Base-by-base conservation (phyloP, 768 basidiomycete species). In the Clathrus columnatus region DNA sequence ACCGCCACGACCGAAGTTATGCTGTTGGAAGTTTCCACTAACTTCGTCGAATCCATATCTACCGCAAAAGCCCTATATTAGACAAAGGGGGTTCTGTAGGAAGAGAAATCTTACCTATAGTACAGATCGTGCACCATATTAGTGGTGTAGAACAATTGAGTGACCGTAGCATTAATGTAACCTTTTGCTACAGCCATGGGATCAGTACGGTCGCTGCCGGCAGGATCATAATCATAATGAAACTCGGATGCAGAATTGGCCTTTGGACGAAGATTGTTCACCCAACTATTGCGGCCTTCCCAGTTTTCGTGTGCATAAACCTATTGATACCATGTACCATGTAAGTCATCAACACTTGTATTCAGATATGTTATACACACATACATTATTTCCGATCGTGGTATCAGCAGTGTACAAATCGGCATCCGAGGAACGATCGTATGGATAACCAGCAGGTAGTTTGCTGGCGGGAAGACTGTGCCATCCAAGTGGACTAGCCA, bases 21-120 rank as follows among this genome's bases (percentile, higher is more conserved):
- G 80, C 64, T 93, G 91, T 70, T 99, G 95, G 85, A 98, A 99
- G 78, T 99, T 97, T 14, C 94, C 94, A 1, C 87, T 72, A 7
- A 75, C 75, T 69, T 97, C 94, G 64, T 88, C 87, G 69, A 99
- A 99, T 18, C 95, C 95, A 59, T 92, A 89, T 45, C 85, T 83
- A 58, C 67, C 59, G 41, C 59, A 62, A 30, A 62, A n/a, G 21
- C 27, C 17, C 29, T 16, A 58, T 20, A n/a, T n/a, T n/a, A n/a
- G n/a, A n/a, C n/a, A n/a, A n/a, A n/a, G n/a, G n/a, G n/a, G n/a
- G n/a, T n/a, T n/a, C n/a, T n/a, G n/a, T n/a, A n/a, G n/a, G n/a
- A 24, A 17, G 24, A 50, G 58, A 48, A 5, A 3, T 8, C 36
- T 36, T n/a, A 80, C 70, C 86, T 78, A 67, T 91, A 91, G 73